Base-by-base conservation (phyloP, 23 red algal genomes). In the Chondrus crispus region DNA sequence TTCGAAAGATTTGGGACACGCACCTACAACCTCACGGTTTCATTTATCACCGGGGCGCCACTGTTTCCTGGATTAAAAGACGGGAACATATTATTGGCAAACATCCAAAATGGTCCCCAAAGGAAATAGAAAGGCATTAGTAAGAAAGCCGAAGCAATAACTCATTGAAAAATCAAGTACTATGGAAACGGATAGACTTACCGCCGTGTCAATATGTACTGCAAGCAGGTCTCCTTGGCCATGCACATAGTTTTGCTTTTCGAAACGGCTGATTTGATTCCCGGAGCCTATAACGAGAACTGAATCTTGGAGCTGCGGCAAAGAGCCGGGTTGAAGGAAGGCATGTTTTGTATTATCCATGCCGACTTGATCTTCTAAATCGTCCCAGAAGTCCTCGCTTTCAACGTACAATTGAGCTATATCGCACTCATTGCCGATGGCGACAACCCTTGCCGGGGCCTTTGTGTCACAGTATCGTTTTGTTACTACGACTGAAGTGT, bases 371-470 rank as follows among this genome's bases (percentile, higher is more conserved):
- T 46, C 35, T 32, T 85, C 73, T 16, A 87, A 88, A 35, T 96
- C 92, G 16, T 82, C 62, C 93, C 93, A 98, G 60, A 98, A 98
- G 14, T 77, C 77, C 2, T 81, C 58, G 46, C 96, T 94, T 33
- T 96, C 94, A 41, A 98, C 94, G 16, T 94, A 62, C 12, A 98
- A 49, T 26, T 96, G 63, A 46, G 97, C 97, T 44, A 96, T 88
- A 89, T 98, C 97, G 85, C 97, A 98, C 83, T 98, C 97, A 32
- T 96, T 91, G 8, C 91, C 97, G 38, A 98, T 93, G 5, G 97
- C 90, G 36, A 96, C 68, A 4, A 98, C 93, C 2, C 62, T 40
- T 19, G 94, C 94, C 12, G 54, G 42, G 38, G 88, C 79, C 83
- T 95, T 98, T 30, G 63, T 76, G 49, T 94, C 96, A n/a, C 75